Base-by-base conservation (phyloP, 495 filamentous ascomycete genomes). In the Neurospora pannonica region DNA sequence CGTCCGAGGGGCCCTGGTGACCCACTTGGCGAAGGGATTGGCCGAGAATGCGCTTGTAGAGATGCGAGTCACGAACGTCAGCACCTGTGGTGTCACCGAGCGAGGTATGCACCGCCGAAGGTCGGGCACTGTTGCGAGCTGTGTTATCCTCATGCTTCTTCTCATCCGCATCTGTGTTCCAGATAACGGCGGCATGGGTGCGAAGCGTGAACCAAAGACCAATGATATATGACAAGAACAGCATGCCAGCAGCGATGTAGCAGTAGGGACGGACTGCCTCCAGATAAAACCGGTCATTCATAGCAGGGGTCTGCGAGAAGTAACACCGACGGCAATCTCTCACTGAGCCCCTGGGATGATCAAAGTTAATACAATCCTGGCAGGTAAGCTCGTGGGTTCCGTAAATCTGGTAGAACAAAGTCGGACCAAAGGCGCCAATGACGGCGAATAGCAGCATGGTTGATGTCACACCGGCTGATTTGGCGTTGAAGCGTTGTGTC, bases 331-430 rank as follows among this genome's bases (percentile, higher is more conserved):
- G 90, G 78, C 96, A 99, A 81, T 98, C 94, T 28, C 86, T 70
- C 3, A 77, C 80, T 43, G 81, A 79, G 31, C 78, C 79, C 71
- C 78, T 78, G 15, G 84, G 73, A 31, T 82, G 83, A 75, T 84
- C 80, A 46, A 83, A 80, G 40, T 86, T 84, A 71, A 85, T 80
- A 83, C 96, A 99, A 74, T 91, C 88, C 80, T 91, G 89, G 81
- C 96, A 99, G 71, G 91, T 94, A 39, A 99, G 86, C 85, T 99
- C 94, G 80, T 99, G 97, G 73, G 94, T 97, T 74, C 96, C 96
- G 83, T 97, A 98, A 60, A 99, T 97, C 78, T 98, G 94, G 83
- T 98, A 99, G 83, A 99, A 99, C n/a, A 98, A 86, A 0, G 96
- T 98, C 6, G 96, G 96, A 1, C 94, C 91, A 85, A 99, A 98